Base-by-base conservation (phyloP, 805 yeast genomes). In the Hanseniaspora thailandica region DNA sequence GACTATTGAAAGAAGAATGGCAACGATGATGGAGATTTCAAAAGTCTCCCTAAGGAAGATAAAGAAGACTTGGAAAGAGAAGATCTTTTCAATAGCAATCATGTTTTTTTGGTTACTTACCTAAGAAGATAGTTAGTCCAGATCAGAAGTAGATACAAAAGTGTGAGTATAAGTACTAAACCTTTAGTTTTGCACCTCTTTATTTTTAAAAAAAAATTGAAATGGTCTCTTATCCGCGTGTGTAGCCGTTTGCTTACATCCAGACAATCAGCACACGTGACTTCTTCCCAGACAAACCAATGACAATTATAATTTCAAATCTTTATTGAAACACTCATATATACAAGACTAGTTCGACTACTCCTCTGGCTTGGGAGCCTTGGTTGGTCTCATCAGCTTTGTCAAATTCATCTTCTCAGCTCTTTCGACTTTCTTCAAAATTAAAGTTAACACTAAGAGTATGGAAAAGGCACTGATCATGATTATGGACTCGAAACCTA, bases 11-110 rank as follows among this genome's bases (percentile, higher is more conserved):
- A 84, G 68, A 19, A 84, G 68, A 26, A 84, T 87, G 1, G 89
- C 81, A 3, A 84, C 76, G 56, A 84, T 84, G 55, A 84, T 77
- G n/a, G 85, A 83, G 63, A 81, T 80, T 66, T 84, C 93, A 50
- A 84, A 63, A 0, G 89, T 81, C 62, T 84, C 93, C 60, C 93
- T 70, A 25, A 84, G 65, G 34, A 83, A 80, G 50, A 84, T 84
- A 63, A 84, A 80, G 62, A 82, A 84, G 33, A 82, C 80, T 67
- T 83, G 87, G 47, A 82, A 77, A 2, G 87, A 82, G 65, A 84
- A 84, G 54, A 72, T 71, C 44, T 77, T 72, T 20, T 52, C 30
- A 8, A 45, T 6, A n/a, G 38, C 22, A 20, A 31, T 28, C 45
- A 41, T 47, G n/a, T 33, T 40, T 22, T 31, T 5, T 40, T 39